Conservation (phyloP, 2,329 filamentous ascomycete genomes). For the Fusarium chlamydosporum region DNA sequence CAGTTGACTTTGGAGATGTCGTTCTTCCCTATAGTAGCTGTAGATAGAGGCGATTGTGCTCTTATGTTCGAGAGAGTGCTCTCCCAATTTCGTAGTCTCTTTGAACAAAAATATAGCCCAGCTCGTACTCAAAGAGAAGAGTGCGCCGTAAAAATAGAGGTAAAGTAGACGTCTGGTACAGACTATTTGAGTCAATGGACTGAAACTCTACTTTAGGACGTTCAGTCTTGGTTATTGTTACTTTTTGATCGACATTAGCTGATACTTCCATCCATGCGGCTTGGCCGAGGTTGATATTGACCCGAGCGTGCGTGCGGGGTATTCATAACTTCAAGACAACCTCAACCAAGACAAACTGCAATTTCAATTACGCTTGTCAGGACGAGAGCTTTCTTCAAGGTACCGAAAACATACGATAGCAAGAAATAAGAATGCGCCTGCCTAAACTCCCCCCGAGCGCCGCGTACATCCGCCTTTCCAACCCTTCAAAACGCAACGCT, state of each 20-base stretch:
- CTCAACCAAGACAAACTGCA: neutral
- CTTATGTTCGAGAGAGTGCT: no score
- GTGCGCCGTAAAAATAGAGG: no score
- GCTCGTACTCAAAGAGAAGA: no score
- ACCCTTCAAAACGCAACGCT: constrained; percentile 45
- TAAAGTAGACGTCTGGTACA: no score
- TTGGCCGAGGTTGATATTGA: neutral
- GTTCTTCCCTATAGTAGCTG: no score
- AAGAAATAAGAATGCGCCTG: constrained; percentile 28
- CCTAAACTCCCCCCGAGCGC: constrained; percentile 37
- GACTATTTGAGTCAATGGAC: no score
- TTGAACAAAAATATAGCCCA: no score
- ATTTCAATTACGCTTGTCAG: neutral
- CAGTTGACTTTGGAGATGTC: no score
- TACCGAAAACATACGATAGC: neutral
- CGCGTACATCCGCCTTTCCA: constrained; percentile 42
- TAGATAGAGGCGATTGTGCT: no score
- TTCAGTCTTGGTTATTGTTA: no score
- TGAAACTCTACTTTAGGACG: no score
- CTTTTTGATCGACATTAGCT: neutral
- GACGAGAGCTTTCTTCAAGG: neutral
- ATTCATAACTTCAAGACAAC: neutral
- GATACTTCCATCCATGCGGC: neutral
- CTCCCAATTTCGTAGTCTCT: no score
- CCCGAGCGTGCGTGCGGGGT: constrained; percentile 2